A percentile compares a stretch with the other conserved stretches of the same genome.
Evolutionary conservation across 139 green algal species (phyloP).

Genomic region (Asterochloris erici): DNA sequence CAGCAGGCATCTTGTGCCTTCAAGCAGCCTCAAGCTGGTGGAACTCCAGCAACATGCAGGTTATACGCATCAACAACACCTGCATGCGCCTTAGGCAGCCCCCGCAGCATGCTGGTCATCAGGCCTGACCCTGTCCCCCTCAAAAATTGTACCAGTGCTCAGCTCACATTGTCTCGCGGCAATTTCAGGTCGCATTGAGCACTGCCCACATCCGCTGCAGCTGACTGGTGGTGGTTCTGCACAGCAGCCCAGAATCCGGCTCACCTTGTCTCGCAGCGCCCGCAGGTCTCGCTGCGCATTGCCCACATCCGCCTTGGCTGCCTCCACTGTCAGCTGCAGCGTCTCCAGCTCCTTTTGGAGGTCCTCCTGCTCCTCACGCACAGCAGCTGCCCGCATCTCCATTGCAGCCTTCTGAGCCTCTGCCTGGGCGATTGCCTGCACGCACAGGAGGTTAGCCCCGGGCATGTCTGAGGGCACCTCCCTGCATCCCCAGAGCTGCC

Average conservation of each 20-base stretch:
- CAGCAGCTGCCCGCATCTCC: constrained; percentile 27
- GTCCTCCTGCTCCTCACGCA: constrained; percentile 25
- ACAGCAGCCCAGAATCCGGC: not conserved
- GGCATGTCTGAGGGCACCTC: too few relatives aligned
- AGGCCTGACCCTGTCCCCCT: too few relatives aligned
- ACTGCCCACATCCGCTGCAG: not conserved
- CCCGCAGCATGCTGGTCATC: too few relatives aligned
- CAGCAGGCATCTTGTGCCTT: too few relatives aligned
- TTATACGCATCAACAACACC: too few relatives aligned
- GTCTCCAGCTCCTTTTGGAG: constrained; percentile 46
- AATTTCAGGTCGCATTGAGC: not conserved
- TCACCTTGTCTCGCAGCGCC: constrained; percentile 14
- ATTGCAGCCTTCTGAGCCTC: constrained; percentile 11
- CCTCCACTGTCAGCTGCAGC: constrained; percentile 23
- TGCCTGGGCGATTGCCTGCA: constrained; percentile 21
- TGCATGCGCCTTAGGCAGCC: too few relatives aligned
- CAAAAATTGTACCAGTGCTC: too few relatives aligned
- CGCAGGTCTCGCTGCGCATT: constrained; percentile 18
- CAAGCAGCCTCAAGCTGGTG: too few relatives aligned
- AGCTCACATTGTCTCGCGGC: too few relatives aligned
- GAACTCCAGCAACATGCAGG: too few relatives aligned
- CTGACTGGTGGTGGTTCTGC: not conserved
- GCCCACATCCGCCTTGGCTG: constrained; percentile 38
- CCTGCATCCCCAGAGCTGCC: too few relatives aligned
- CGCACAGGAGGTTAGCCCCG: not conserved